Evolutionary conservation across 495 filamentous ascomycete species (phyloP).

Genomic region (Penicillium parvum): DNA sequence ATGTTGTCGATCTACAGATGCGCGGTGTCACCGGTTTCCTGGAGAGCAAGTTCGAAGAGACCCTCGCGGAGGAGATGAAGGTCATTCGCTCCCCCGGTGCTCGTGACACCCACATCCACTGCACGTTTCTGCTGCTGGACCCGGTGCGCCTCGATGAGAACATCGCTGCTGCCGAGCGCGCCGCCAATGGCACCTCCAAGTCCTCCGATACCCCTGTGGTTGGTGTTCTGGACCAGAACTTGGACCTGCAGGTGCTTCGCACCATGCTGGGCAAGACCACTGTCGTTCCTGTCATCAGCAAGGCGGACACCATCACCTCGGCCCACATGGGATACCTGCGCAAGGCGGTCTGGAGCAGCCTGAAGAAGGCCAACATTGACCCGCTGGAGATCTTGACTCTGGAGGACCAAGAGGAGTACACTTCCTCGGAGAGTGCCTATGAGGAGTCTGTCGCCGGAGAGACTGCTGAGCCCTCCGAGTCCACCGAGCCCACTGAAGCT

Average conservation of each 20-base stretch:
- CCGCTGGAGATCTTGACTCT: constrained; percentile 81
- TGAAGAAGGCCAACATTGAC: constrained; percentile 83
- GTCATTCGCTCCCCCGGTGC: constrained; percentile 88
- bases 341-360: constrained; percentile 80
- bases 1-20: constrained; percentile 87
- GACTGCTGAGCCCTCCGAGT: constrained; percentile 16
- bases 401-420: constrained; percentile 65
- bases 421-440: constrained; percentile 56
- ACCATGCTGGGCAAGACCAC: constrained; percentile 91
- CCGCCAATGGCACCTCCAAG: constrained; percentile 55
- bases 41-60: constrained; percentile 98
- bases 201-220: constrained; percentile 39
- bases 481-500: constrained; percentile 25
- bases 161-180: constrained; percentile 59
- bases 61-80: constrained; percentile 96
- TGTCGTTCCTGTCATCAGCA: constrained; percentile 92
- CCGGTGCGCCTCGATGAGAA: constrained; percentile 81
- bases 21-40: constrained; percentile 87
- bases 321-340: constrained; percentile 93
- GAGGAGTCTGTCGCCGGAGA: constrained; percentile 27
- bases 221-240: constrained; percentile 77
- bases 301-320: constrained; percentile 92
- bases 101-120: constrained; percentile 96
- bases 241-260: constrained; percentile 86
- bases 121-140: constrained; percentile 88